A percentile compares a stretch with the other conserved stretches of the same genome.
phyloP scores from a whole-genome alignment of 345 rosid species.

The Salix caprea region DNA sequence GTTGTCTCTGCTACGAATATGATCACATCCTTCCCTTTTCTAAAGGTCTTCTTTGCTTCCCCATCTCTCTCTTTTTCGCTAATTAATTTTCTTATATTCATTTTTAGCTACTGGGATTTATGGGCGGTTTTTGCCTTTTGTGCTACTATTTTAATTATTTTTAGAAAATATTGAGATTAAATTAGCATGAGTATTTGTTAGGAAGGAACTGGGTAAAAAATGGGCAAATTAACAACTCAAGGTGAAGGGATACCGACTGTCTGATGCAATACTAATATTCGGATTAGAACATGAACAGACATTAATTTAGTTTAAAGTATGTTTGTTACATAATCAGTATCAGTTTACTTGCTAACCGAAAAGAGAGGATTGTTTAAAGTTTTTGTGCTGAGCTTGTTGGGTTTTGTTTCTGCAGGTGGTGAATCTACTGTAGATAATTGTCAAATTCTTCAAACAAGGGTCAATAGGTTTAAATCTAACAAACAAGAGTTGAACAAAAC shows the following conservation, averaged over 20 bases:
- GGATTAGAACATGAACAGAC: too few relatives aligned
- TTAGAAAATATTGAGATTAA: too few relatives aligned
- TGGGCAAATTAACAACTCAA: too few relatives aligned
- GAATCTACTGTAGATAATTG: conserved; percentile 74
- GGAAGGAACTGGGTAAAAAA: too few relatives aligned
- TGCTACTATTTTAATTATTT: too few relatives aligned
- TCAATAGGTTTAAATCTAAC: conserved; percentile 69
- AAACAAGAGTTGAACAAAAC: conserved; percentile 47
- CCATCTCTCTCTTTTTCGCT: background rate
- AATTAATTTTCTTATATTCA: background rate
- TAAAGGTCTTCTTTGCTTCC: conserved; percentile 45
- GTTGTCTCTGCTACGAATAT: conserved; percentile 93
- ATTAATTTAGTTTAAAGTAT: too few relatives aligned
- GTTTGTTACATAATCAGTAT: too few relatives aligned
- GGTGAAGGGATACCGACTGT: too few relatives aligned
- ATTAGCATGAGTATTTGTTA: too few relatives aligned
- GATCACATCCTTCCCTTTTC: conserved; percentile 89
- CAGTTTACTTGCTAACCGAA: too few relatives aligned
- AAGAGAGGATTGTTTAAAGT: too few relatives aligned
- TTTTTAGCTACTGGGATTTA: background rate
- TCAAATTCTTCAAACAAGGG: conserved; percentile 88
- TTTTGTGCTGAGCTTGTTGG: background rate
- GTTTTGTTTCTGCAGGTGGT: conserved; percentile 51
- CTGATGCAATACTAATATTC: too few relatives aligned
- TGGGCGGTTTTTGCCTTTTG: background rate